A percentile compares a stretch with the other conserved stretches of the same genome.
Conservation (phyloP, 106 monocot species). For the Phalaenopsis equestris region DNA sequence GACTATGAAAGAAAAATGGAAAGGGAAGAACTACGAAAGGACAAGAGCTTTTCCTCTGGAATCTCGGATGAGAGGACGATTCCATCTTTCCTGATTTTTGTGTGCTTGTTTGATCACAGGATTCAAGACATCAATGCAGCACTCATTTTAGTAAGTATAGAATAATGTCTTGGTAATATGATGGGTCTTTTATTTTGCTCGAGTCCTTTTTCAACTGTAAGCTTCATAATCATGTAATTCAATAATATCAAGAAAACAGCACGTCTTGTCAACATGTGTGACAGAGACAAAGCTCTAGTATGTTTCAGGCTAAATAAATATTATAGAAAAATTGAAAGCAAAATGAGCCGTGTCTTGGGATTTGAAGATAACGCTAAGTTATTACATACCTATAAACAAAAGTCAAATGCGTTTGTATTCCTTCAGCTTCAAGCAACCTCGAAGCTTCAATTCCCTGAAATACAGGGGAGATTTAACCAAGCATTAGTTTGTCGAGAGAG, state of each 20-base stretch:
- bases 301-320: neutral
- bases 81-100: neutral
- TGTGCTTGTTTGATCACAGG: neutral
- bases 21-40: too few relatives aligned
- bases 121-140: neutral
- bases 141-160: neutral
- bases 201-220: neutral
- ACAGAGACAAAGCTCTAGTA: neutral
- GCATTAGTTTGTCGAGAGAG: neutral
- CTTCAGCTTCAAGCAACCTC: constrained; percentile 85
- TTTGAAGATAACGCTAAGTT: neutral
- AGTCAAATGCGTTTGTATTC: constrained; percentile 94
- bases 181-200: neutral
- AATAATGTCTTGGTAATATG: neutral
- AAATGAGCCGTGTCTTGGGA: neutral
- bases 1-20: too few relatives aligned
- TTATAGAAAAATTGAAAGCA: neutral
- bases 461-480: constrained; percentile 7
- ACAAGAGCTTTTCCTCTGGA: too few relatives aligned
- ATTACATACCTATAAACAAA: constrained; percentile 85
- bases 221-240: neutral
- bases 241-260: neutral
- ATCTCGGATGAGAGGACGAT: neutral
- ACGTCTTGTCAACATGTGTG: neutral
- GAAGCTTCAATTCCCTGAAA: constrained; percentile 92